Percentiles rank a stretch among this genome's conserved stretches.
These are phyloP conservation scores for Leccinum pellstonianum DNA, from an alignment of 768 basidiomycete genomes.

Conservation along the genomic window DNA sequence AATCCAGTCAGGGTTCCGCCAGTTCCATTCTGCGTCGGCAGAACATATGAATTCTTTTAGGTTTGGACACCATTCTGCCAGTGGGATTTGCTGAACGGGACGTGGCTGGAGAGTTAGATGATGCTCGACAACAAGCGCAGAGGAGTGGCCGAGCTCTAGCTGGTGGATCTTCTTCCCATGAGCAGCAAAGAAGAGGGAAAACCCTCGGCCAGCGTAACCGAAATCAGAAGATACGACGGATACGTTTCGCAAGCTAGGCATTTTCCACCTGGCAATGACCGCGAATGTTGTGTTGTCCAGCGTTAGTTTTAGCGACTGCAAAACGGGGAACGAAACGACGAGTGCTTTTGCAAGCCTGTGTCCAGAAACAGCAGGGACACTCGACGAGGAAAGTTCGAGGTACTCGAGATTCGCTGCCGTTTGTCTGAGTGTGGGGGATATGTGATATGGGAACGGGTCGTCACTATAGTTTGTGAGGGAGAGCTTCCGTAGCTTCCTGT, in stretches of 20 bases:
- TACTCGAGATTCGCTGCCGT: conserved; percentile 59
- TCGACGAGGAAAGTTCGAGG: conserved; percentile 63
- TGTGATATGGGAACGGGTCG: conserved; percentile 51
- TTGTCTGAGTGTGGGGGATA: conserved; percentile 51
- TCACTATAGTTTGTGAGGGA: conserved; percentile 77
- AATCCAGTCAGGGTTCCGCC: conserved; percentile 78
- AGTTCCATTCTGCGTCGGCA: conserved; percentile 80
- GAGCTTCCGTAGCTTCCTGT: conserved; percentile 53
- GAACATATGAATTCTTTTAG: conserved; percentile 68
- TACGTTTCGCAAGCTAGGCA: conserved; percentile 62
- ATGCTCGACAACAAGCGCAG: conserved; percentile 64
- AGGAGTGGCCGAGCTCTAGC: conserved; percentile 72
- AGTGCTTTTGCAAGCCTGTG: conserved; percentile 20
- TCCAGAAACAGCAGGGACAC: conserved; percentile 42
- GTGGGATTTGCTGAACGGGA: conserved; percentile 40
- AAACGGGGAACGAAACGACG: conserved; percentile 50
- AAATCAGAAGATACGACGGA: conserved; percentile 73
- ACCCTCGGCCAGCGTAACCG: conserved; percentile 63
- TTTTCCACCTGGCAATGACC: conserved; percentile 62
- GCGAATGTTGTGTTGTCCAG: conserved; percentile 71
- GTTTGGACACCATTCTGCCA: conserved; percentile 71
- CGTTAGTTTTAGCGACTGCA: conserved; percentile 67
- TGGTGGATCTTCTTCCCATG: conserved; percentile 63
- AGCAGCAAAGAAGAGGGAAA: conserved; percentile 60
- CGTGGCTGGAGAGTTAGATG: conserved; percentile 51